Percentiles rank a stretch among this genome's conserved stretches.
These are phyloP conservation scores for Paracorniculantispora psalliotae DNA, from an alignment of 2,329 filamentous ascomycete genomes.

Conservation along the genomic window DNA sequence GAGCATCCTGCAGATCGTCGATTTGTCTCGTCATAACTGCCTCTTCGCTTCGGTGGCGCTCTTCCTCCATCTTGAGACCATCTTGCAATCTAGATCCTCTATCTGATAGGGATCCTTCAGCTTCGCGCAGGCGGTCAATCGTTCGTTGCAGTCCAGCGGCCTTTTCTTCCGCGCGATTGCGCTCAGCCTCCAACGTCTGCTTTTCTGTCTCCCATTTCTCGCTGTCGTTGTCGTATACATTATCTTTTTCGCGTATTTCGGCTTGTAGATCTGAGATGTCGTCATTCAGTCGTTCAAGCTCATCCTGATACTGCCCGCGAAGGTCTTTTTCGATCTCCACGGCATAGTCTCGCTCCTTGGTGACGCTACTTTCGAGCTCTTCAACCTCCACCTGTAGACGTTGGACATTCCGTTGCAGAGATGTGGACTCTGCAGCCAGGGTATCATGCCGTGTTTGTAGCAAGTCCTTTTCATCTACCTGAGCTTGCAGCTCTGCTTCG, in stretches of 20 bases:
- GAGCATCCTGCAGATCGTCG: constrained; percentile 65
- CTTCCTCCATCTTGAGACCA: constrained; percentile 63
- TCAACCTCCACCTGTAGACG: constrained; percentile 41
- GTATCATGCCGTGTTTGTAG: constrained; percentile 65
- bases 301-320: constrained; percentile 36
- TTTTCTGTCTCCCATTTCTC: constrained; percentile 69
- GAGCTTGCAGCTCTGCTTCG: constrained; percentile 54
- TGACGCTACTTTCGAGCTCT: constrained; percentile 44
- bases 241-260: constrained; percentile 64
- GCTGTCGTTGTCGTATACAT: constrained; percentile 63
- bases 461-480: constrained; percentile 61
- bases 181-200: constrained; percentile 60
- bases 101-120: constrained; percentile 61
- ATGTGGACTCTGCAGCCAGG: constrained; percentile 58
- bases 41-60: constrained; percentile 69
- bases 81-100: constrained; percentile 65
- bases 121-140: constrained; percentile 63
- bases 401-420: constrained; percentile 61
- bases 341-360: constrained; percentile 52
- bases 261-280: constrained; percentile 60
- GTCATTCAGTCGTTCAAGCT: constrained; percentile 47
- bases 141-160: constrained; percentile 63
- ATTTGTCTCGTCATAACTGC: constrained; percentile 67
- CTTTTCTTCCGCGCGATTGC: constrained; percentile 62
- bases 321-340: constrained; percentile 58